Conservation (phyloP, 2,329 filamentous ascomycete species). For the Aureobasidium musti region DNA sequence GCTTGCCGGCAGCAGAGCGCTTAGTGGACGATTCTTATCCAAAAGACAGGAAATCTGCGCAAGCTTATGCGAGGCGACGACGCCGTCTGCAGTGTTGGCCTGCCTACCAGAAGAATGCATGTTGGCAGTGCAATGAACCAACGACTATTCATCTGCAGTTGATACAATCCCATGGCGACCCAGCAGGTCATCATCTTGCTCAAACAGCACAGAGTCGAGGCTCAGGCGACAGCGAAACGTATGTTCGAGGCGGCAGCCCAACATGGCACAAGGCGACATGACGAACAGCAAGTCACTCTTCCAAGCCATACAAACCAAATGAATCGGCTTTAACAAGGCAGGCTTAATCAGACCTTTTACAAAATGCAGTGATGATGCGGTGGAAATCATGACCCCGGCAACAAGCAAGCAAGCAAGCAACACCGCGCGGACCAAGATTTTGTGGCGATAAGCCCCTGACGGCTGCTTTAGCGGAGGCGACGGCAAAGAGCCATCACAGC, state of each 20-base stretch:
- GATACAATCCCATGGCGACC: not conserved
- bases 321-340: not conserved
- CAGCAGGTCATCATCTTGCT: not conserved
- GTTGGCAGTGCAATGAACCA: no score
- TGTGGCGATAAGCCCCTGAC: conserved; percentile 27
- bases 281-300: not conserved
- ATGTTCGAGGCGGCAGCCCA: not conserved
- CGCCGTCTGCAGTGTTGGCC: not conserved
- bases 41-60: not conserved
- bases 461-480: conserved; percentile 20
- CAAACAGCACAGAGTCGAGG: not conserved
- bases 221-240: not conserved
- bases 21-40: not conserved
- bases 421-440: conserved; percentile 15
- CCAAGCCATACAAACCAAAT: not conserved
- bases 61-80: conserved; percentile 10
- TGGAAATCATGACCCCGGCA: conserved; percentile 13
- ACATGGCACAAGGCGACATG: not conserved
- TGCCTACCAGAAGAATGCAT: not conserved
- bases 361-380: conserved; percentile 3
- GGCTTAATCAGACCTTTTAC: not conserved
- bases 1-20: not conserved
- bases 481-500: conserved; percentile 3
- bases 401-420: conserved; percentile 27
- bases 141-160: not conserved